These are phyloP conservation scores for Lasiosphaeria hispida DNA, from an alignment of 495 filamentous ascomycete genomes.

Conservation along the genomic window DNA sequence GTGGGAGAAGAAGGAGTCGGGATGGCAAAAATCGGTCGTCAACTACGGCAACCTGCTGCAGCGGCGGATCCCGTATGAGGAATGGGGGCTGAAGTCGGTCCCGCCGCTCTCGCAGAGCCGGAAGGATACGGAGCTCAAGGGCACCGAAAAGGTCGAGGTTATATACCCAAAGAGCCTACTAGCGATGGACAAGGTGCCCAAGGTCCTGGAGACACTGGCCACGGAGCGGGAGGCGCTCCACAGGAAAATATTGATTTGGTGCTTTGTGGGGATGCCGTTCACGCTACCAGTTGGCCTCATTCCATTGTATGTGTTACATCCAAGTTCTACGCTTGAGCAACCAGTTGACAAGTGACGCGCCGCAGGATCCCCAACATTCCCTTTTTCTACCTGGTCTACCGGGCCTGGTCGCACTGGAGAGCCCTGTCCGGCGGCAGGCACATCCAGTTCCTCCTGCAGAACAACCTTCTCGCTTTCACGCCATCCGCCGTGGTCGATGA, in stretches of 20 bases:
- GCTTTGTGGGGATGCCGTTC: constrained; percentile 79
- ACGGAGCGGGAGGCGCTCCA: constrained; percentile 82
- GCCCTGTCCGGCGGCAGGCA: constrained; percentile 84
- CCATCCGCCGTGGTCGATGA: constrained; percentile 66
- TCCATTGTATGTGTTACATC: constrained; percentile 65
- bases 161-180: constrained; percentile 73
- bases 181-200: constrained; percentile 55
- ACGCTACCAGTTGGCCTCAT: constrained; percentile 75
- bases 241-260: constrained; percentile 71
- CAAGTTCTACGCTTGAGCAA: background rate
- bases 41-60: constrained; percentile 82
- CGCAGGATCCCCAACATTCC: constrained; percentile 87
- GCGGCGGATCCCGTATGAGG: constrained; percentile 86
- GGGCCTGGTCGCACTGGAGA: constrained; percentile 66
- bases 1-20: constrained; percentile 81
- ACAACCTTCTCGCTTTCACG: constrained; percentile 60
- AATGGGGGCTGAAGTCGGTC: constrained; percentile 95
- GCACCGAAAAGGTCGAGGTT: constrained; percentile 67
- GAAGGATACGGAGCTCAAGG: constrained; percentile 59
- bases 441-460: constrained; percentile 72
- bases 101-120: constrained; percentile 73
- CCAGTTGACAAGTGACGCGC: background rate
- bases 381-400: constrained; percentile 91
- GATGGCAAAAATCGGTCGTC: constrained; percentile 85
- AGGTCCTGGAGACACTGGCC: constrained; percentile 61